Base-by-base conservation (phyloP, 768 basidiomycete species). In the Piloderma croceum region DNA sequence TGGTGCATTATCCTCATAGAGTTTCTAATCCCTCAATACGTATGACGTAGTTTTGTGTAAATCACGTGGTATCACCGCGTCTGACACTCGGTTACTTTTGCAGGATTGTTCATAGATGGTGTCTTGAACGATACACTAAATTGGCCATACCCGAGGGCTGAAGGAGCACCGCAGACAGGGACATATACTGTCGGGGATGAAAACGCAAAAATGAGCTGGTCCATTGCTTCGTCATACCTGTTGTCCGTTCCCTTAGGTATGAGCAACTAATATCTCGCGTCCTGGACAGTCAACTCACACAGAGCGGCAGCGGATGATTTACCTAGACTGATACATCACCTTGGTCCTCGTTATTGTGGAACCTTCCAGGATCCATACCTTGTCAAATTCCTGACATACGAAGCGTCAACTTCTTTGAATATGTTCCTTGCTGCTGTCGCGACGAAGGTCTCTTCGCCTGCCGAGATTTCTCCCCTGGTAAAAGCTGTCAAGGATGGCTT, bases 381-480 rank as follows among this genome's bases (percentile, higher is more conserved):
- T 24, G 66, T 79, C 47, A 80, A 75, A 33, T 90, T 90, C 56
- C 63, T 91, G 35, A 92, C 89, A 1, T 92, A 91, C 57, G 84
- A 89, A 48, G 84, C 85, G 0, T 77, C 83, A 4, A 88, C 89
- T 1, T 87, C 87, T 0, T 68, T 91, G 39, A 90, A 86, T 54
- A 86, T 91, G 69, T 79, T 79, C 48, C 63, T 92, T 13, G 67
- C 71, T 23, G 72, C 65, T 24, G 53, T 71, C 31, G 62, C 68
- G 10, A 51, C 70, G n/a, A 55, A 57, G 42, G 59, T 60, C 35
- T 60, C 58, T 24, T 47, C 60, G 0, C 46, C 58, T 5, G 49
- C 61, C 3, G 56, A 63, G 10, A 43, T 52, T 10, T 45, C 49
- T 2, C 60, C 68, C 2, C 61, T 81, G 11, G 56, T 77, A 41